Base-by-base conservation (phyloP, 176 grass and related monocot genomes). In the Pontederia paniculata region DNA sequence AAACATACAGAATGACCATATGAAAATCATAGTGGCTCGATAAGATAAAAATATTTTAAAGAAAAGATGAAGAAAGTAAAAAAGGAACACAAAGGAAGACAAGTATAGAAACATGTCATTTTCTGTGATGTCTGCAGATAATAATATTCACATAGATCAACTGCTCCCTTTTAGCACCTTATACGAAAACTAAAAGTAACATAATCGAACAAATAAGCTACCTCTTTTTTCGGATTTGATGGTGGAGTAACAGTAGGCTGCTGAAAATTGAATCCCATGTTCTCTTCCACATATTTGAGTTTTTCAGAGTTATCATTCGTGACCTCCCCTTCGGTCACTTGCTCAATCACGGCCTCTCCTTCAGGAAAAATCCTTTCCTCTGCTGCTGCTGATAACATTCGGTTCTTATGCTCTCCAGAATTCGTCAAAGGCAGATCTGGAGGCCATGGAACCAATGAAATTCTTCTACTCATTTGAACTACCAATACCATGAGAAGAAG, bases 381-480 rank as follows among this genome's bases (percentile, higher is more conserved):
- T 23, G 82, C 61, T 0, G 71, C 66, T 25, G 82, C 82, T 0
- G 79, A 96, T 49, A 96, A 52, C 31, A 84, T 74, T 9, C 91
- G 67, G 81, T 68, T 89, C 41, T 81, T 96, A 66, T 81, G 85
- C 52, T 89, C 82, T 58, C 67, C 76, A 17, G 73, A 61, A 12
- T 42, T 76, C 41, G 46, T 74, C 19, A 79, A 66, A 1, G 71
- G 75, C 69, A 81, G 75, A 76, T 87, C 76, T 78, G 28, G 48
- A 19, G 21, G 16, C 9, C 47, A 47, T 25, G 11, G 45, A 64
- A 72, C 28, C 3, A 37, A 5, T 37, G 28, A 37, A 37, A 37
- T 37, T 37, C 28, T 37, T 37, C 28, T 37, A 37, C 28, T 37
- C 28, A 37, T 37, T 37, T 37, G 28, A 63, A 62, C 31, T 12